phyloP scores from a whole-genome alignment of 208 protist species.

The Phytomonas sp. region DNA sequence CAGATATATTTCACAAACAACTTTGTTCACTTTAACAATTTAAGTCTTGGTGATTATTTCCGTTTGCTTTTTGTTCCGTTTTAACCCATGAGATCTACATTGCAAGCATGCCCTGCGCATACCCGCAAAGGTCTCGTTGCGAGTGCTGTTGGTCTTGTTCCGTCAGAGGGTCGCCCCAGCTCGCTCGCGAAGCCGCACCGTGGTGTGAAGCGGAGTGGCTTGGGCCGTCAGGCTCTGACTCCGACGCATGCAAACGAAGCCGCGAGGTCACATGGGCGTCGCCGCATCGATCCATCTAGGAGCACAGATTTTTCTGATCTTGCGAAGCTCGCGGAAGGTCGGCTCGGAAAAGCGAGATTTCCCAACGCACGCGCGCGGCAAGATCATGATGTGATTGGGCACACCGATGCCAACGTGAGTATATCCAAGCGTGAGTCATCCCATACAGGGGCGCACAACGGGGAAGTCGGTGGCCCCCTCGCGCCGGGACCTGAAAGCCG shows the following conservation, averaged over 20 bases:
- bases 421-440: too few species aligned
- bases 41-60: not conserved
- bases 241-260: slow-evolving; percentile 1
- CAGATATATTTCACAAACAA: not conserved
- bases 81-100: not conserved
- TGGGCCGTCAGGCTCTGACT: not conserved
- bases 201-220: not conserved
- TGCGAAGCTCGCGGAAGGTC: slow-evolving; percentile 53
- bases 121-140: slow-evolving; percentile 26
- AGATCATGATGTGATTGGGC: slow-evolving; percentile 19
- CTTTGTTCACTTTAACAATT: not conserved
- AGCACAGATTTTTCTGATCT: slow-evolving; percentile 51
- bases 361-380: slow-evolving; percentile 15
- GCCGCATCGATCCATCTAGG: slow-evolving; percentile 52
- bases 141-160: not conserved
- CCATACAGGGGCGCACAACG: slow-evolving; percentile 16
- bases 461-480: too few species aligned
- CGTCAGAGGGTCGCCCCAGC: too few species aligned
- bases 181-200: too few species aligned
- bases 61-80: not conserved
- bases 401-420: too few species aligned
- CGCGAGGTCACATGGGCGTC: slow-evolving; percentile 11
- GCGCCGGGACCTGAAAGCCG: too few species aligned
- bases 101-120: slow-evolving; percentile 14
- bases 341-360: slow-evolving; percentile 37